These are phyloP conservation scores for Alternaria sp. DNA, from an alignment of 2,329 filamentous ascomycete species.

Conservation along the genomic window DNA sequence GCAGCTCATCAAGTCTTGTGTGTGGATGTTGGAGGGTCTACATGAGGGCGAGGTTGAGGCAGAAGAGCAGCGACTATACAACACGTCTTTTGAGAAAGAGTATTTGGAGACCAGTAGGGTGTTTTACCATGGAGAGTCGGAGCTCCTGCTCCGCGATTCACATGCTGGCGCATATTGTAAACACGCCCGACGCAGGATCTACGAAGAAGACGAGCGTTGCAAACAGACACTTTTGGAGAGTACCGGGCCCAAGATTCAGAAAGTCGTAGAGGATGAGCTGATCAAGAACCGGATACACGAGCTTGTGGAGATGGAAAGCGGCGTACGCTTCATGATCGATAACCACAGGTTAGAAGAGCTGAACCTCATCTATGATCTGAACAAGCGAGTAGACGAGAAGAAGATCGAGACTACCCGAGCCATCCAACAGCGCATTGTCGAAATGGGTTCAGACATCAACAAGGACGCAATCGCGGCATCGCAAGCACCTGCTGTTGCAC, in stretches of 20 bases:
- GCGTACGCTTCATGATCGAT: constrained; percentile 88
- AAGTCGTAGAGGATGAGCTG: constrained; percentile 81
- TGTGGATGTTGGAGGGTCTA: constrained; percentile 87
- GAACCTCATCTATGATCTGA: constrained; percentile 79
- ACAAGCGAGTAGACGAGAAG: constrained; percentile 77
- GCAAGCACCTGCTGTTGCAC: constrained; percentile 60
- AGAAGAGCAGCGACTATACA: constrained; percentile 82
- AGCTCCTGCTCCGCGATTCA: constrained; percentile 75
- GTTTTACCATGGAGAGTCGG: constrained; percentile 81
- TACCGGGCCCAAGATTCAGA: constrained; percentile 75
- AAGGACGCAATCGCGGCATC: constrained; percentile 65
- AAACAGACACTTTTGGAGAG: constrained; percentile 78
- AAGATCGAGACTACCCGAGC: constrained; percentile 75
- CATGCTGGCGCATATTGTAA: constrained; percentile 85
- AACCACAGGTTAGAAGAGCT: constrained; percentile 84
- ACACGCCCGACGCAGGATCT: constrained; percentile 75
- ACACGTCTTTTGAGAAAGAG: constrained; percentile 80
- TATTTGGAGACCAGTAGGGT: constrained; percentile 74
- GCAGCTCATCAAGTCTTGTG: constrained; percentile 79
- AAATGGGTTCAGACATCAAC: constrained; percentile 85
- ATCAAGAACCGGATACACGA: constrained; percentile 80
- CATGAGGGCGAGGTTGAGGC: constrained; percentile 83
- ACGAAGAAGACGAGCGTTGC: constrained; percentile 84
- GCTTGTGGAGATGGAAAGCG: constrained; percentile 86
- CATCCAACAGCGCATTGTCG: constrained; percentile 77